Base-by-base conservation (phyloP, 1,284 basidiomycete species). In the Ceratobasidium papillatum region DNA sequence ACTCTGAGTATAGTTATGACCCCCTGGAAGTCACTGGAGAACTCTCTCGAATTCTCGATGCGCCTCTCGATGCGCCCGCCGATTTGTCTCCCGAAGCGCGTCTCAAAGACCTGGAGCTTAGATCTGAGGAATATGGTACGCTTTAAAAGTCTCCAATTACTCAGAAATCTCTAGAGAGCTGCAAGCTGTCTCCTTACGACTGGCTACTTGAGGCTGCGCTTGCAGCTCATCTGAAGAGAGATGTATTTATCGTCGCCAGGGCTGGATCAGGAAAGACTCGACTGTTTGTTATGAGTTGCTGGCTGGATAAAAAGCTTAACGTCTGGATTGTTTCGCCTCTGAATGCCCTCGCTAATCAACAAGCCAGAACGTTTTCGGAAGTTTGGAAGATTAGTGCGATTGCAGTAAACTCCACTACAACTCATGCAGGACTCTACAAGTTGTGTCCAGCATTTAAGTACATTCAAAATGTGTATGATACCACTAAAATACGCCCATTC, bases 321-420 rank as follows among this genome's bases (percentile, higher is more conserved):
- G 51, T 61, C 9, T 58, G 32, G 30, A 25, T 72, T 14, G 43
- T 72, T 3, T 61, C 69, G n/a, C 56, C 69, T 2, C 56, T 61
- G 1, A 61, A 59, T 61, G 69, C 56, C 3, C 69, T 72, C 17
- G 69, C 22, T 17, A 49, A 72, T 47, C 56, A 41, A 11, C 69
- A 72, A 27, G 69, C 43, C 1, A 12, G n/a, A 38, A 47, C 22
- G 27, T 71, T 58, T 45, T 8, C 7, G 9, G 12, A 17, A 14
- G 36, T 11, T 17, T 52, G 45, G 59, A 41, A 61, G 1, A 5
- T 74, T n/a, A 25, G 4, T 0, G 61, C 45, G 9, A 38, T 45
- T 14, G 72, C 72, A 1, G 72, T 74, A 22, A 74, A 74, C 49
- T 41, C 62, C 7, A 54, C 61, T 7, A 74, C 72, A 11, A 51